Evolutionary conservation across 495 filamentous ascomycete species (phyloP).

Genomic region (Penicillium steckii): DNA sequence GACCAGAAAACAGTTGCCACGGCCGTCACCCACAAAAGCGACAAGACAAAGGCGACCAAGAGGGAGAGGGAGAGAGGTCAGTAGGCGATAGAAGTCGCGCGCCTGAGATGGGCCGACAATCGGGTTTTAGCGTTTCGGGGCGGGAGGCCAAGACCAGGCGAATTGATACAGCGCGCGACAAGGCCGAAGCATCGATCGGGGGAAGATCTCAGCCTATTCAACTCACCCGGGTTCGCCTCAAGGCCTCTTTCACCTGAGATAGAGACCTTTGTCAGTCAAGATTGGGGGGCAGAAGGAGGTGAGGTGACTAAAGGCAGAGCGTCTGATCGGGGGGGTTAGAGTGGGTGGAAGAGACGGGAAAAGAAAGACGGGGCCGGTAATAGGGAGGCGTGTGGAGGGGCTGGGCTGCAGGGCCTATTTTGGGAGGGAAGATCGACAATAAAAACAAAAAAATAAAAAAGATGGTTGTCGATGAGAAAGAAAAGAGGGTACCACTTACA

Average conservation of each 20-base stretch:
- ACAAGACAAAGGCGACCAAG: slow-evolving; percentile 11
- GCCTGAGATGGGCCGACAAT: slow-evolving; percentile 37
- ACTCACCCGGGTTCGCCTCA: slow-evolving; percentile 28
- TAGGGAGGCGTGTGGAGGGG: slow-evolving; percentile 40
- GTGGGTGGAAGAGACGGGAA: slow-evolving; percentile 13
- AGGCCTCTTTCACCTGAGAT: slow-evolving; percentile 20
- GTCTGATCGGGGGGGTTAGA: slow-evolving; percentile 14
- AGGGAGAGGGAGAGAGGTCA: slow-evolving; percentile 15
- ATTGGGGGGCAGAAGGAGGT: slow-evolving; percentile 11
- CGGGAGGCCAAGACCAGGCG: slow-evolving; percentile 42
- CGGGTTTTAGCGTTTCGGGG: slow-evolving; percentile 44
- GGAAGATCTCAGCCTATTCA: slow-evolving; percentile 23
- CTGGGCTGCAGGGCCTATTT: slow-evolving; percentile 23
- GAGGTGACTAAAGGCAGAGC: slow-evolving; percentile 7
- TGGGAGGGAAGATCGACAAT: background rate
- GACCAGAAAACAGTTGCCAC: slow-evolving; percentile 27
- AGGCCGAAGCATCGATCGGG: slow-evolving; percentile 35
- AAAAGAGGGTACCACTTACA: slow-evolving; percentile 10
- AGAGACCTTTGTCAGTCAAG: slow-evolving; percentile 8
- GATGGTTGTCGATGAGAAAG: too few species aligned
- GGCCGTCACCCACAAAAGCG: slow-evolving; percentile 14
- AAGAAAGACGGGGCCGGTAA: slow-evolving; percentile 18
- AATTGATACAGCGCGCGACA: slow-evolving; percentile 20
- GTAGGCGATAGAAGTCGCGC: slow-evolving; percentile 32
- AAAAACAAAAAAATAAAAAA: background rate